phyloP scores from a whole-genome alignment of 306 rosid species.

The Citrullus colocynthis region DNA sequence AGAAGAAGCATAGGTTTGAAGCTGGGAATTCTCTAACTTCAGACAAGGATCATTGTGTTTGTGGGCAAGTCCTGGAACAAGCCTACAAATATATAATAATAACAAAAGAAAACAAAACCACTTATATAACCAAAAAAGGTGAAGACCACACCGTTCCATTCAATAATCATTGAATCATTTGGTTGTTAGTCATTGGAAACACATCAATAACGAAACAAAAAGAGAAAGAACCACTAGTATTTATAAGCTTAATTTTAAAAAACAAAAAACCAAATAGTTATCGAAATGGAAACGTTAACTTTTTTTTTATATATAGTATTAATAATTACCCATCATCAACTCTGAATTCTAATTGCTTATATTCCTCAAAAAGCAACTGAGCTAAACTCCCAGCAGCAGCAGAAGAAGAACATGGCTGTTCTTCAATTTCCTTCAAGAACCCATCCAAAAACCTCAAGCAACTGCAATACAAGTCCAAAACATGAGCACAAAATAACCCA shows the following conservation, averaged over 20 bases:
- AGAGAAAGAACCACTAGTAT: no score
- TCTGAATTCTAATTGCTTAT: constrained; percentile 22
- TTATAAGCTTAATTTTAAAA: no score
- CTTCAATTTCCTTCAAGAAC: constrained; percentile 29
- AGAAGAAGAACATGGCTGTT: constrained; percentile 47
- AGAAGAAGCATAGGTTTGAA: constrained; percentile 33
- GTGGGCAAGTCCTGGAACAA: constrained; percentile 69
- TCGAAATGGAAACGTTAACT: no score
- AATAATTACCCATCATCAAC: constrained; percentile 41
- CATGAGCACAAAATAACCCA: background rate
- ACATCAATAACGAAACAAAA: no score
- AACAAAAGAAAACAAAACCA: background rate
- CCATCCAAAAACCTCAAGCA: constrained; percentile 55
- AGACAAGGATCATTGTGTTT: constrained; percentile 29
- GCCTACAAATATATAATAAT: constrained; percentile 17
- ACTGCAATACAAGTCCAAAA: constrained; percentile 13
- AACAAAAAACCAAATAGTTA: no score
- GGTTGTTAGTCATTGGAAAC: no score
- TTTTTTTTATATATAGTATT: background rate
- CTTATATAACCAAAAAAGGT: background rate
- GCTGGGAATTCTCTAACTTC: constrained; percentile 46
- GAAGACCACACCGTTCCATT: no score
- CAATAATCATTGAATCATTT: no score
- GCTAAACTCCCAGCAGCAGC: constrained; percentile 24
- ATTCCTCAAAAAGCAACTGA: constrained; percentile 40